Conservation (phyloP, 129 eudicot genomes). For the Flaveria brownii region DNA sequence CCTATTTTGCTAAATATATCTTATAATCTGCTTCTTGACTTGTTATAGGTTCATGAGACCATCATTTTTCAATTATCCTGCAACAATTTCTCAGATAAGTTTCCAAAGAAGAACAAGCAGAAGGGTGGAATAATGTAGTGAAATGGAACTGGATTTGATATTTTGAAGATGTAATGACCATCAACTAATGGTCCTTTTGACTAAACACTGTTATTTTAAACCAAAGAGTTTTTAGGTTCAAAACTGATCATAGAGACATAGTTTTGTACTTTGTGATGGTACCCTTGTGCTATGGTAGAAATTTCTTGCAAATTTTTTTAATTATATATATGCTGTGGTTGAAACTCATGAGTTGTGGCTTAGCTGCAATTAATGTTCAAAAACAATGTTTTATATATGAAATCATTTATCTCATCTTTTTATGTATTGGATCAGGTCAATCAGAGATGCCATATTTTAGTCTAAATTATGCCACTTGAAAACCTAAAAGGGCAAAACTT, state of each 20-base stretch:
- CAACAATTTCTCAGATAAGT: not conserved
- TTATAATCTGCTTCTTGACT: conserved; percentile 7
- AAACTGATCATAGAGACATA: not conserved
- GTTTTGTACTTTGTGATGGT: no score
- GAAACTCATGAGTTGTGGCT: no score
- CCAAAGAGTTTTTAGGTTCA: not conserved
- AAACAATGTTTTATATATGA: no score
- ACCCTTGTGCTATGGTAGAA: no score
- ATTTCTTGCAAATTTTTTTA: not conserved
- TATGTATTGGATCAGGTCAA: no score
- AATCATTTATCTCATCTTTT: no score
- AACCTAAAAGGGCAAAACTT: no score
- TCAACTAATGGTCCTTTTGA: not conserved
- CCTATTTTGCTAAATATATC: not conserved
- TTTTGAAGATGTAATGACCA: conserved; percentile 20
- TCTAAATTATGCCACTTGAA: no score
- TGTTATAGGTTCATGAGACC: conserved; percentile 32
- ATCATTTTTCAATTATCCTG: not conserved
- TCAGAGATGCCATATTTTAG: no score
- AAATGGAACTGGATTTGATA: not conserved
- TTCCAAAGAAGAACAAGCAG: conserved; percentile 1
- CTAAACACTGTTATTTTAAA: not conserved
- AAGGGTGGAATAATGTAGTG: not conserved
- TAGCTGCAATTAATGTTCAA: no score
- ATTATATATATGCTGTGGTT: no score